Base-by-base conservation (phyloP, 73 alveolate genomes). In the Symbiodinium pilosum region DNA sequence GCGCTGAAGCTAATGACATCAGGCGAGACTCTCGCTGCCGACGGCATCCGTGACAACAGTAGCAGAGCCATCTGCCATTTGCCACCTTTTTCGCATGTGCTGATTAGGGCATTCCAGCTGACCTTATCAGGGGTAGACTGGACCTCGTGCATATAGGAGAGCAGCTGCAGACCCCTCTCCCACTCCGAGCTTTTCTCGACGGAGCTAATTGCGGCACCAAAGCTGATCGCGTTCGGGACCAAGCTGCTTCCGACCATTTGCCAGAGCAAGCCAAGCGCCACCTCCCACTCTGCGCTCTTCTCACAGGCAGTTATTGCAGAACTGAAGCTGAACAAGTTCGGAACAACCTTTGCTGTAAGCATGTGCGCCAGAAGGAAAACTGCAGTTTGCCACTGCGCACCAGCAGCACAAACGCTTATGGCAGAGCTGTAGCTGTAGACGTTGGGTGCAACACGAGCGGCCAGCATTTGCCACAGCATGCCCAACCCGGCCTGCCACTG, bases 351-450 rank as follows among this genome's bases (percentile, higher is more conserved):
- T 26, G 73, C 9, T 28, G 40, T 36, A 28, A 64, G 77, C 77
- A 64, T 64, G 32, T 21, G 77, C 21, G 7, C 40, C 0, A 64
- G 77, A 32, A 64, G 77, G 32, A 32, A 21, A 28, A 64, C 36
- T 64, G 36, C 77, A 12, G 7, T 36, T 21, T 64, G 77, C 77
- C 77, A 64, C 77, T 64, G 41, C 32, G 77, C 36, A 26, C 32
- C 77, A 32, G 30, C 32, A 28, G 77, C 77, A 64, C 77, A 64
- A 26, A 36, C 77, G 77, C 77, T 64, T 32, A 64, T 64, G 32
- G 77, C 77, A 26, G 77, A 32, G 77, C 77, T 64, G 77, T 64
- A 64, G 77, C 77, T 64, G 77, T 64, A 64, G 28, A 36, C 77
- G 38, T 64, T 64, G 16, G 77, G 77, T 24, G 41, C 1, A 14